These are phyloP conservation scores for Aschersonia sp. DNA, from an alignment of 2,329 filamentous ascomycete genomes.

Conservation along the genomic window DNA sequence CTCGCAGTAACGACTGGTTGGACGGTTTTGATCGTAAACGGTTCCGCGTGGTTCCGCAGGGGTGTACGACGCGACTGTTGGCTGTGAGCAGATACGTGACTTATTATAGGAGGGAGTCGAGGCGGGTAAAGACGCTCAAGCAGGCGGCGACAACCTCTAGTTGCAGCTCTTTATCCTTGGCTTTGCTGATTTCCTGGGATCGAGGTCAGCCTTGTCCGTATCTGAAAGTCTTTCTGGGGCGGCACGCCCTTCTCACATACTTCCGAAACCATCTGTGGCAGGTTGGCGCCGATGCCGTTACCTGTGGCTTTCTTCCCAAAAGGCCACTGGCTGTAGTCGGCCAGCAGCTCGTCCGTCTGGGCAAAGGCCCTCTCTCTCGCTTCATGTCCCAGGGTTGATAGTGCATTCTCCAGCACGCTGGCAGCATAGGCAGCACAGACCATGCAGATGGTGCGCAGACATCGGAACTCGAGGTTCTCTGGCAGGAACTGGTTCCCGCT, in stretches of 20 bases:
- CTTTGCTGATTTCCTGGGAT: constrained; percentile 57
- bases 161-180: constrained; percentile 89
- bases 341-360: constrained; percentile 89
- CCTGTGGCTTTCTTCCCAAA: constrained; percentile 73
- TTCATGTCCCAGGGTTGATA: constrained; percentile 87
- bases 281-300: constrained; percentile 79
- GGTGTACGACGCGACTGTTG: neutral
- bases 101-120: constrained; percentile 79
- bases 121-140: constrained; percentile 89
- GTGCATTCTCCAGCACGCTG: constrained; percentile 95
- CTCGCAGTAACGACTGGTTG: no score
- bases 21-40: no score
- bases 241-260: constrained; percentile 16
- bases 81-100: neutral
- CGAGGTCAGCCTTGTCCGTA: neutral
- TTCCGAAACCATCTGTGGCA: constrained; percentile 75
- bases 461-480: constrained; percentile 87
- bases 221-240: neutral
- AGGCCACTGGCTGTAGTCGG: constrained; percentile 95
- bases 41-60: neutral
- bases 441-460: constrained; percentile 84
- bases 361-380: constrained; percentile 87
- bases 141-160: constrained; percentile 95
- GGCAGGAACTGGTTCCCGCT: constrained; percentile 78
- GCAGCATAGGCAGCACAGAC: constrained; percentile 96